Conservation (phyloP, 495 filamentous ascomycete genomes). For the Chaetomidium leptoderma region DNA sequence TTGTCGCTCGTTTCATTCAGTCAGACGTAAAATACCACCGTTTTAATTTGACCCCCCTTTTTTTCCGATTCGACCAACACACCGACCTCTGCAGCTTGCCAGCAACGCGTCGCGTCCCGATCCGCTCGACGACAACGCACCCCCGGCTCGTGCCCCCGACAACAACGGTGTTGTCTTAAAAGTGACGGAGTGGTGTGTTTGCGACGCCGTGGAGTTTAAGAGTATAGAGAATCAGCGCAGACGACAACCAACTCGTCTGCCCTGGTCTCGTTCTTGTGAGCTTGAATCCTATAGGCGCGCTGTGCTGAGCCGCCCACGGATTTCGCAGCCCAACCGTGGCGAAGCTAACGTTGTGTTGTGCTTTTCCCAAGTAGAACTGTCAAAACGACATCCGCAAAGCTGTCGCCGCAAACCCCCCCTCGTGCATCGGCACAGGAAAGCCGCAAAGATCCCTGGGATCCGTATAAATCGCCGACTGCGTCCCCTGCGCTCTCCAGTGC, state of each 20-base stretch:
- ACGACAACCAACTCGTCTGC: slow-evolving; percentile 52
- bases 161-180: background rate
- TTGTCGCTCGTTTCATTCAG: slow-evolving; percentile 36
- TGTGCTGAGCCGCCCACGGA: slow-evolving; percentile 13
- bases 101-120: slow-evolving; percentile 40
- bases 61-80: slow-evolving; percentile 22
- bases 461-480: slow-evolving; percentile 29
- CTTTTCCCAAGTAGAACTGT: slow-evolving; percentile 18
- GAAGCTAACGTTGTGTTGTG: slow-evolving; percentile 17
- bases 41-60: slow-evolving; percentile 27
- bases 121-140: slow-evolving; percentile 17
- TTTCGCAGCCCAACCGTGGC: background rate
- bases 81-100: slow-evolving; percentile 15
- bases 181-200: slow-evolving; percentile 19
- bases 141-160: background rate
- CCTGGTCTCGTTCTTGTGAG: slow-evolving; percentile 52
- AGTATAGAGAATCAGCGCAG: slow-evolving; percentile 48
- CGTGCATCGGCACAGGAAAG: slow-evolving; percentile 51
- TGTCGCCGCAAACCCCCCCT: slow-evolving; percentile 45
- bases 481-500: slow-evolving; percentile 49
- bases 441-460: slow-evolving; percentile 22
- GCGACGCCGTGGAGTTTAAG: slow-evolving; percentile 26
- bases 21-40: slow-evolving; percentile 15
- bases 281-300: slow-evolving; percentile 14
- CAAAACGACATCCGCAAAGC: slow-evolving; percentile 51